These are phyloP conservation scores for Akanthomyces uredinophilus DNA, from an alignment of 2,329 filamentous ascomycete genomes.

Conservation along the genomic window DNA sequence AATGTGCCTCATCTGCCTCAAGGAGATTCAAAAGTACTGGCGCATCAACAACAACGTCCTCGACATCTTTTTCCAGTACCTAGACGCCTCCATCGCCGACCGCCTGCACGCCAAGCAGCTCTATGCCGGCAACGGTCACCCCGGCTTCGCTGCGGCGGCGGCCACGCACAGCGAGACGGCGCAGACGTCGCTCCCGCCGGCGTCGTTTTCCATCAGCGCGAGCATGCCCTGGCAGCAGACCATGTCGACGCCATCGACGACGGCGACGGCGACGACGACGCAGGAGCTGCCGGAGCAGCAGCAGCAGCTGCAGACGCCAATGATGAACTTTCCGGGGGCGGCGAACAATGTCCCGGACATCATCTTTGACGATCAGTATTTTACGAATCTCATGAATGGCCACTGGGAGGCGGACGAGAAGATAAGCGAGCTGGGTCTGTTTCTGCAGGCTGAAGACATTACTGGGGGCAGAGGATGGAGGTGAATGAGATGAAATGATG, in stretches of 20 bases:
- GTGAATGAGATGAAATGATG: background rate
- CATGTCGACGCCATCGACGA: background rate
- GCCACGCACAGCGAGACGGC: slow-evolving; percentile 9
- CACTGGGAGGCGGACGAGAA: slow-evolving; percentile 33
- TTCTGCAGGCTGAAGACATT: slow-evolving; percentile 20
- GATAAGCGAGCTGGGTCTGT: slow-evolving; percentile 29
- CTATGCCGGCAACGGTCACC: slow-evolving; percentile 1
- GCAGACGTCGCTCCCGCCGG: background rate
- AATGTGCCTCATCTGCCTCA: slow-evolving; percentile 32
- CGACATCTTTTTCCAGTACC: slow-evolving; percentile 33
- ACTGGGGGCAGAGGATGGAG: background rate
- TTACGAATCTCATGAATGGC: slow-evolving; percentile 28
- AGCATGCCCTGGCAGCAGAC: slow-evolving; percentile 7
- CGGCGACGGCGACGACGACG: background rate
- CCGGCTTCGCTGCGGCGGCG: slow-evolving; percentile 2
- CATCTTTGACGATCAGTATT: slow-evolving; percentile 31
- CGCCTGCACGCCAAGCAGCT: slow-evolving; percentile 24
- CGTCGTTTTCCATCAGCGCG: background rate
- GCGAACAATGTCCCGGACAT: slow-evolving; percentile 19
- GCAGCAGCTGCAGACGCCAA: background rate
- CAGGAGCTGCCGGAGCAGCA: background rate
- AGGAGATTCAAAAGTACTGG: slow-evolving; percentile 37
- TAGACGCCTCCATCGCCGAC: slow-evolving; percentile 34
- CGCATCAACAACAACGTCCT: slow-evolving; percentile 35
- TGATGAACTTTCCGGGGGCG: background rate